These are phyloP conservation scores for Desmodesmus armatus DNA, from an alignment of 139 green algal species.

Conservation along the genomic window DNA sequence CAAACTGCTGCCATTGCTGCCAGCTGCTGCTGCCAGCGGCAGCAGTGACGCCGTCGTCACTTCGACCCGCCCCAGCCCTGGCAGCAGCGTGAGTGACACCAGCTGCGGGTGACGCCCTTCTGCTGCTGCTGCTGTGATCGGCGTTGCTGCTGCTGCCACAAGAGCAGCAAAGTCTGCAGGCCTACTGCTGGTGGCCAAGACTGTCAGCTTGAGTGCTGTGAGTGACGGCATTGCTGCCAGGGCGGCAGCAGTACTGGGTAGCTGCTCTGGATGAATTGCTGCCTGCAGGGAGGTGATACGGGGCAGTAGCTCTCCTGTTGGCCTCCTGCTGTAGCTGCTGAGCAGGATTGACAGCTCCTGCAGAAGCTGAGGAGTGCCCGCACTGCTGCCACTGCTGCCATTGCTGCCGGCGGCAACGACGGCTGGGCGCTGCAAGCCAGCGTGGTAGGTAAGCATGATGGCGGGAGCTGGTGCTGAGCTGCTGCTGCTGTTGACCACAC, in stretches of 20 bases:
- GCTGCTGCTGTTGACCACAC: background rate
- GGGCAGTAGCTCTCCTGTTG: background rate
- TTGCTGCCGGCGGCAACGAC: background rate
- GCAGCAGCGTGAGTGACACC: background rate
- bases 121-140: conserved; percentile 27
- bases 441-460: background rate
- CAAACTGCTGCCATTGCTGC: conserved; percentile 1
- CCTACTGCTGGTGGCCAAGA: background rate
- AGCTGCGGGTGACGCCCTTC: background rate
- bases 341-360: background rate
- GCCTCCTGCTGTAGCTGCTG: background rate
- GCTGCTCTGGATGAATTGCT: background rate
- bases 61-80: background rate
- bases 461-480: background rate
- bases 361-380: background rate
- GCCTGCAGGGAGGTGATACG: background rate
- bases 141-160: conserved; percentile 3
- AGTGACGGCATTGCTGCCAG: background rate
- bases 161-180: background rate
- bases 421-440: background rate
- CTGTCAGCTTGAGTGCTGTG: background rate
- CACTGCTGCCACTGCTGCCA: background rate
- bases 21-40: conserved; percentile 2
- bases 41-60: background rate
- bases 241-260: background rate